Percentiles rank a stretch among this genome's conserved stretches.
Conservation (phyloP, 305 asterid species). For the Andrographis paniculata region DNA sequence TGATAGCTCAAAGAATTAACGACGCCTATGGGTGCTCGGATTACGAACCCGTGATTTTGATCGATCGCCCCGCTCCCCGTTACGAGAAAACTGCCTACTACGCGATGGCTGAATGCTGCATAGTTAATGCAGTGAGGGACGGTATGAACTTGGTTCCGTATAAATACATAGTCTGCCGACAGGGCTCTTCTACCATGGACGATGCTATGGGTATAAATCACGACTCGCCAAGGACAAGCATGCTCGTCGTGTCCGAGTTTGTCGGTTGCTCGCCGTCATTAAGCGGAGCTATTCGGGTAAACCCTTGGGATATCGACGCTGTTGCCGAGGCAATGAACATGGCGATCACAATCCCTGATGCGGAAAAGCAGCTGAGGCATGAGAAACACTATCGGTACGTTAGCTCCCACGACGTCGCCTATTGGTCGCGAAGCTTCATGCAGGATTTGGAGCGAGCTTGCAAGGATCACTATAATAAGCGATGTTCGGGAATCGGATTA, state of each 20-base stretch:
- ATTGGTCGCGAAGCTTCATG: no score
- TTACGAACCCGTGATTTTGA: constrained; percentile 60
- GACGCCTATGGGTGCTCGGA: constrained; percentile 37
- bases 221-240: constrained; percentile 57
- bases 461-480: constrained; percentile 75
- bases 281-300: constrained; percentile 85
- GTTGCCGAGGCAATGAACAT: constrained; percentile 71
- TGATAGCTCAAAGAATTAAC: constrained; percentile 49
- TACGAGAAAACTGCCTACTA: constrained; percentile 78
- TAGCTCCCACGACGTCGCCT: constrained; percentile 75
- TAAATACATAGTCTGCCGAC: constrained; percentile 76
- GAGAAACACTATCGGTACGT: constrained; percentile 80
- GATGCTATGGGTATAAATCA: constrained; percentile 34
- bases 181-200: constrained; percentile 52
- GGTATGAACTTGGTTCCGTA: constrained; percentile 92
- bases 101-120: constrained; percentile 77
- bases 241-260: constrained; percentile 84
- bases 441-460: no score
- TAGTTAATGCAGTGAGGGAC: constrained; percentile 87
- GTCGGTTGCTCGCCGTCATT: constrained; percentile 88
- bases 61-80: constrained; percentile 67
- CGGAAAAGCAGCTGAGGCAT: constrained; percentile 68
- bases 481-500: constrained; percentile 83
- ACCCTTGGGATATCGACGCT: constrained; percentile 85
- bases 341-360: constrained; percentile 54